Evolutionary conservation across 352 stramenopile genomes (phyloP), one percentile per base, ranked within the genome.

Genomic region (Phytophthora sojae): DNA sequence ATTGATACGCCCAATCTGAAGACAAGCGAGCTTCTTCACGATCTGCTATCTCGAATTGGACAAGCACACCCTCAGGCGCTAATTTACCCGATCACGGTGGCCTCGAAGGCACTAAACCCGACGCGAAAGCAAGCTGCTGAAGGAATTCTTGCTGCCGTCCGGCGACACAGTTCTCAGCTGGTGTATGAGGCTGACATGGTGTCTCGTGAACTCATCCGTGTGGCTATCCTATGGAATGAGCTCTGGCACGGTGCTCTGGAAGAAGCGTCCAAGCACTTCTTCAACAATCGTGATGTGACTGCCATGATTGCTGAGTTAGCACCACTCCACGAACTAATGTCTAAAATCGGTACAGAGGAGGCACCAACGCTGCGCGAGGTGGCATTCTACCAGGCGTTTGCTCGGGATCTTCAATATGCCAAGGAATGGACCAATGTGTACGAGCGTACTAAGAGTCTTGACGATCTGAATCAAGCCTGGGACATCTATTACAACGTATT

Each of bases 401-500:
- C 97, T 19, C 88, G 97, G 51, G 94, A 99, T 69, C 80, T 99
- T 8, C 80, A 82, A 56, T 82, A 89, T 64, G 89, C 89, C 4
- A 95, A 96, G 70, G 86, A 90, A 66, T 96, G 89, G 89, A 88
- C 86, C 3, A 80, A 94, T 68, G 79, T 92, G 52, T 96, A 89
- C 55, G 85, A 95, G 57, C 76, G 84, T 26, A 94, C 89, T 1
- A 85, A 89, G 55, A 94, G 89, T 23, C 77, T 90, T 2, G 88
- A 94, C 60, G 89, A 96, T 70, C 65, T 96, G 64, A 96, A 94
- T 60, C 88, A 95, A 59, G 90, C 98, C 2, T 99, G 98, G 98
- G 97, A 99, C 56, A 94, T 99, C 30, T 99, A 99, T 80, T 99
- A 99, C 82, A 95, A 82, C 62, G 97, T 99, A 0, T 99, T 99